phyloP scores from a whole-genome alignment of 2,329 filamentous ascomycete species.

The Talaromyces marneffei region DNA sequence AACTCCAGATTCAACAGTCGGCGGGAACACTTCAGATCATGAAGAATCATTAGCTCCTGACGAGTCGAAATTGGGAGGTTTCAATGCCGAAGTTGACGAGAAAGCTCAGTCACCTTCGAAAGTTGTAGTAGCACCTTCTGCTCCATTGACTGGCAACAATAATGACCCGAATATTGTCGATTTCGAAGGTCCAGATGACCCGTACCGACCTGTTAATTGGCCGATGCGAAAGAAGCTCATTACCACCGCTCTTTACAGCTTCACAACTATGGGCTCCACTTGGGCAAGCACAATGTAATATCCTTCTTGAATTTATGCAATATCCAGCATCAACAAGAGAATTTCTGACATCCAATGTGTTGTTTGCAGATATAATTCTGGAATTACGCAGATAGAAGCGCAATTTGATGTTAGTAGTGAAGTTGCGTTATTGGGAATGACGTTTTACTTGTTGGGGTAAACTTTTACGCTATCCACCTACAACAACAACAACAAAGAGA shows the following conservation, averaged over 20 bases:
- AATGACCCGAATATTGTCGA: slow-evolving; percentile 1
- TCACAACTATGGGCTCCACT: slow-evolving; percentile 3
- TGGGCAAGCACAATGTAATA: slow-evolving; percentile 7
- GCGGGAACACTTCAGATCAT: background rate
- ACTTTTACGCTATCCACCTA: background rate
- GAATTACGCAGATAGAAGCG: background rate
- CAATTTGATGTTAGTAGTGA: background rate
- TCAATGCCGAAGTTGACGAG: background rate
- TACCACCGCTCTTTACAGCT: background rate
- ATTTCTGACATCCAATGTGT: background rate
- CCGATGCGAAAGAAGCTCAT: slow-evolving; percentile 1
- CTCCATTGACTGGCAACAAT: background rate
- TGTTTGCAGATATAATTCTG: background rate
- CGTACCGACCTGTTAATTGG: background rate
- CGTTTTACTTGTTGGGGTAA: background rate
- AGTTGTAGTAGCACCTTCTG: background rate
- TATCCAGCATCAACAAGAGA: background rate
- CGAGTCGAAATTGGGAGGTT: background rate
- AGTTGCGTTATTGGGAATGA: slow-evolving; percentile 1
- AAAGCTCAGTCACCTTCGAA: background rate
- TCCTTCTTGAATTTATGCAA: background rate
- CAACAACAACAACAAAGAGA: background rate
- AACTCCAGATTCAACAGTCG: background rate
- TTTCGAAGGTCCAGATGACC: slow-evolving; percentile 7
- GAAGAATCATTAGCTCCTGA: background rate